Percentiles rank a stretch among this genome's conserved stretches.
phyloP scores from a whole-genome alignment of 257 asterid genomes.

The Capsicum pubescens region DNA sequence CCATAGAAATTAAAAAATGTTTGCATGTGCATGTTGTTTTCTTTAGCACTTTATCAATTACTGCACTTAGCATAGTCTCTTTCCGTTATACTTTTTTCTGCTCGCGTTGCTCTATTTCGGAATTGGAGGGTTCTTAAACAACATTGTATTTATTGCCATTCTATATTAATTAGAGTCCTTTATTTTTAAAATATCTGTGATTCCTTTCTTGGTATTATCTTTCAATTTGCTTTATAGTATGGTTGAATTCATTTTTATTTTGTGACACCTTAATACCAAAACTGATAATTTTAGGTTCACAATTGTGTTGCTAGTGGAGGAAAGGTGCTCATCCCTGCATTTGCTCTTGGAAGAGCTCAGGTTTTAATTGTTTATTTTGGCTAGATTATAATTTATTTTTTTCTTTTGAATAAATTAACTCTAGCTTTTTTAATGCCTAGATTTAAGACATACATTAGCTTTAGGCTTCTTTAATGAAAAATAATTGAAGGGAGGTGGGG shows the following conservation, averaged over 20 bases:
- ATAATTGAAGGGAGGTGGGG: slow-evolving; percentile 17
- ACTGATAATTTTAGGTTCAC: slow-evolving; percentile 66
- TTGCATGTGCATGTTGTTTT: slow-evolving; percentile 16
- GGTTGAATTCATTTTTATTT: slow-evolving; percentile 23
- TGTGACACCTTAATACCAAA: slow-evolving; percentile 7
- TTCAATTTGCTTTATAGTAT: slow-evolving; percentile 18
- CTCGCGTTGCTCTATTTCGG: neutral
- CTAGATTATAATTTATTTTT: no score
- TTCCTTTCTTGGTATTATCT: neutral
- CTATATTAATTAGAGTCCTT: neutral
- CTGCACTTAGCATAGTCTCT: neutral
- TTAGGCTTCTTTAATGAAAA: slow-evolving; percentile 2
- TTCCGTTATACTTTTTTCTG: neutral
- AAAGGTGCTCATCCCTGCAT: slow-evolving; percentile 93
- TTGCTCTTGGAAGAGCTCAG: slow-evolving; percentile 97
- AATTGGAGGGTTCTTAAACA: slow-evolving; percentile 7
- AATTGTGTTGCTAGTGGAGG: slow-evolving; percentile 85
- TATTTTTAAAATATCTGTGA: neutral
- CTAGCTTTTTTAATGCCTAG: slow-evolving; percentile 21
- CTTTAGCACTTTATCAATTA: neutral
- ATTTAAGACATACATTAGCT: slow-evolving; percentile 15
- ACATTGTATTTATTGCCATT: neutral
- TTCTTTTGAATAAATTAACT: no score
- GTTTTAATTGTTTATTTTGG: slow-evolving; percentile 39
- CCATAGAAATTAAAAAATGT: neutral